Percentiles rank a stretch among this genome's conserved stretches.
phyloP scores from a whole-genome alignment of 371 early-diverging fungal genomes.

The Amoeboaphelidium occidentale region DNA sequence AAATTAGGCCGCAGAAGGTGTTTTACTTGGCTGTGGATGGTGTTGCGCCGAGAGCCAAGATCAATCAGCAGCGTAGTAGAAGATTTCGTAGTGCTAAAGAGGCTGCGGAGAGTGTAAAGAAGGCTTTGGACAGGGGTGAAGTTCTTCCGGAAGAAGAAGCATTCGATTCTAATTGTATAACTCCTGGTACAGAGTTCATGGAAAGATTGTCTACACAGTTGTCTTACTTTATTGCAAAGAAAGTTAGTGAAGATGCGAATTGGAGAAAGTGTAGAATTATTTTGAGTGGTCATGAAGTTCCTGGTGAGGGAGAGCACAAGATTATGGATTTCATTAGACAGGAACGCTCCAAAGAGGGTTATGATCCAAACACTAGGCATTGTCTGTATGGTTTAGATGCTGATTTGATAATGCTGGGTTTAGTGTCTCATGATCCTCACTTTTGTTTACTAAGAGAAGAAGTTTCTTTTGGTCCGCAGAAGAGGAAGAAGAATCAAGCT shows the following conservation, averaged over 20 bases:
- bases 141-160: constrained; percentile 13
- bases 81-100: constrained; percentile 88
- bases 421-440: constrained; percentile 93
- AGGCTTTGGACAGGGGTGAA: constrained; percentile 20
- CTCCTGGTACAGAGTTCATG: constrained; percentile 99
- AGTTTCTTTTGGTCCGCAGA: constrained; percentile 28
- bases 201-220: constrained; percentile 55
- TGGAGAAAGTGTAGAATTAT: constrained; percentile 45
- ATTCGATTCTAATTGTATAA: constrained; percentile 97
- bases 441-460: constrained; percentile 95
- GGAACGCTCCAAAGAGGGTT: constrained; percentile 42
- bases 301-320: constrained; percentile 99
- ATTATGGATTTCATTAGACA: constrained; percentile 94
- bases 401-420: constrained; percentile 95
- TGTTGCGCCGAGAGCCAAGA: constrained; percentile 98
- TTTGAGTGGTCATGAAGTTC: constrained; percentile 81
- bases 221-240: constrained; percentile 66
- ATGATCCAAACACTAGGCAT: constrained; percentile 74
- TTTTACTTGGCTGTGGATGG: constrained; percentile 96
- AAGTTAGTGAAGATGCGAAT: constrained; percentile 27
- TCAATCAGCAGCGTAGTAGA: constrained; percentile 97
- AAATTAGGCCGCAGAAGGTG: constrained; percentile 75
- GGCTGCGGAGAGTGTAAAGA: constrained; percentile 17
- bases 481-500: no score
- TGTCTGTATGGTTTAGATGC: constrained; percentile 97